Conservation (phyloP, 148 eudicot genomes). For the Spergularia bocconei region DNA sequence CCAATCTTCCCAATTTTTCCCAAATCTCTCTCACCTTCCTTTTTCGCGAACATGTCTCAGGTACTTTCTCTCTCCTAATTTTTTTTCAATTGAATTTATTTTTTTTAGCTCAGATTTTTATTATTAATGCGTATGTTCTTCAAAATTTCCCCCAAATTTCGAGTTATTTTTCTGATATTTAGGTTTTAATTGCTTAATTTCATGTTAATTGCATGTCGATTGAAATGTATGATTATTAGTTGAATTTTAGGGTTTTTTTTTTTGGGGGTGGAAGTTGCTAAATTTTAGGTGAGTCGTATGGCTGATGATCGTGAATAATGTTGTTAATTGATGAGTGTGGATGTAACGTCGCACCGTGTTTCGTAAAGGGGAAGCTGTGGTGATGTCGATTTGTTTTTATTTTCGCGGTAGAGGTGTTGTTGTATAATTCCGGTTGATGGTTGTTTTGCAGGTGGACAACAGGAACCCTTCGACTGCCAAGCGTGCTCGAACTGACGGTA, state of each 20-base stretch:
- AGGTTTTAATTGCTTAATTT: conserved; percentile 1
- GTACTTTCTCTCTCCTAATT: conserved; percentile 18
- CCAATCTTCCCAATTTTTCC: background rate
- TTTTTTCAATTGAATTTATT: background rate
- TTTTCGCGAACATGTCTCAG: conserved; percentile 44
- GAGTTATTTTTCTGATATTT: background rate
- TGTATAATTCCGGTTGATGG: conserved; percentile 7
- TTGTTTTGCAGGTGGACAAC: conserved; percentile 59
- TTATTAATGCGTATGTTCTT: background rate
- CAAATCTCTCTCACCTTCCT: background rate
- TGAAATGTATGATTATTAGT: background rate
- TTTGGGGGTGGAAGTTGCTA: too few relatives aligned
- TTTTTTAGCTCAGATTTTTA: background rate
- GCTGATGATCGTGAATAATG: background rate
- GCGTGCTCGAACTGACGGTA: conserved; percentile 95
- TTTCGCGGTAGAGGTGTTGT: too few relatives aligned
- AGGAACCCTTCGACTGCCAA: conserved; percentile 78
- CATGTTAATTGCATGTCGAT: background rate
- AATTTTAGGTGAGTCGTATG: background rate
- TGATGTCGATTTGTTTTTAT: background rate
- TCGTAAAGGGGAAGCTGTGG: background rate
- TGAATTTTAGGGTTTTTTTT: background rate
- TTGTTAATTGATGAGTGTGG: background rate
- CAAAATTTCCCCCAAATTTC: background rate
- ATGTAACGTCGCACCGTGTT: too few relatives aligned